phyloP scores from a whole-genome alignment of 345 rosid genomes.

The Angophora floribunda region DNA sequence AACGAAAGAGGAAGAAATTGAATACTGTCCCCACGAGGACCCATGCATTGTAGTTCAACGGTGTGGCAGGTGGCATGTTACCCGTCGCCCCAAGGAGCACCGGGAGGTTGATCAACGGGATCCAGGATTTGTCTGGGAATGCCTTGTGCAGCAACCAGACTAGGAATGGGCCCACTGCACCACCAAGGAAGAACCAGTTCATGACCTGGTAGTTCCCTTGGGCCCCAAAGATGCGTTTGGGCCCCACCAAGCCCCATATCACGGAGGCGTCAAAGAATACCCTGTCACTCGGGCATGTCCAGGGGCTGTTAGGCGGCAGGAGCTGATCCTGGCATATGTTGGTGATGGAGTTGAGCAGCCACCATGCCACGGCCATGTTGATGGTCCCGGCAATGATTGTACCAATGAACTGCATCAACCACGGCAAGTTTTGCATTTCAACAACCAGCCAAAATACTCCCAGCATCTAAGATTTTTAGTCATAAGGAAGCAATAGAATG shows the following conservation, averaged over 20 bases:
- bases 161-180: conserved; percentile 64
- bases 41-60: conserved; percentile 67
- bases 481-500: neutral
- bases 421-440: neutral
- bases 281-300: conserved; percentile 7
- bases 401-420: conserved; percentile 46
- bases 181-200: conserved; percentile 85
- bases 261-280: conserved; percentile 84
- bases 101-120: conserved; percentile 71
- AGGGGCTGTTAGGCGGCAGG: neutral
- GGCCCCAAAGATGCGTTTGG: conserved; percentile 59
- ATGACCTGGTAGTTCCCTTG: conserved; percentile 59
- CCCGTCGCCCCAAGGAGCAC: conserved; percentile 79
- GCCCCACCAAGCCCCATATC: conserved; percentile 83
- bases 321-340: conserved; percentile 13
- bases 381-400: conserved; percentile 78
- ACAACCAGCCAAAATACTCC: neutral
- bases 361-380: conserved; percentile 72
- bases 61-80: conserved; percentile 68
- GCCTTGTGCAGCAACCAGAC: conserved; percentile 64
- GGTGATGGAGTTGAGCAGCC: conserved; percentile 49
- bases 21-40: conserved; percentile 62
- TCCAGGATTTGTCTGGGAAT: conserved; percentile 78
- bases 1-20: conserved; percentile 63
- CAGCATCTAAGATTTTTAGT: neutral